A percentile compares a stretch with the other conserved stretches of the same genome.
These are phyloP conservation scores for Exophiala aquamarina DNA, from an alignment of 2,329 filamentous ascomycete genomes.

Conservation along the genomic window DNA sequence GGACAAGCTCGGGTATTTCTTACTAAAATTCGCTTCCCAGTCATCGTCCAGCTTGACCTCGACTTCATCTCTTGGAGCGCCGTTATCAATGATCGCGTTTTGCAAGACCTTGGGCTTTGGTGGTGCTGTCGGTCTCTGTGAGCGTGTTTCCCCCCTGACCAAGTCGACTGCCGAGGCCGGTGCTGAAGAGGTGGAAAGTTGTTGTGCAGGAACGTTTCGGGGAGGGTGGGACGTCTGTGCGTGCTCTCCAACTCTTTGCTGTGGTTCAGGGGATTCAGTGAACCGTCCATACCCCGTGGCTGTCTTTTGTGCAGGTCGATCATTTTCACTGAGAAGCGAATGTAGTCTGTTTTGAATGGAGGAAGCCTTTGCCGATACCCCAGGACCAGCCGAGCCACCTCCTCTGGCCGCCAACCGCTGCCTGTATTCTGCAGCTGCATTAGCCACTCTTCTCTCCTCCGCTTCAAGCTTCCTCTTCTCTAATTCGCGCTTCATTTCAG, in stretches of 20 bases:
- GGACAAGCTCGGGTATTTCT: conserved; percentile 80
- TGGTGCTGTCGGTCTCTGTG: conserved; percentile 52
- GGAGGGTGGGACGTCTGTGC: conserved; percentile 37
- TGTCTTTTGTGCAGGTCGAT: conserved; percentile 64
- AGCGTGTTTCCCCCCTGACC: conserved; percentile 4
- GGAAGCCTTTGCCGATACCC: conserved; percentile 66
- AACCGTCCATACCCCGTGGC: conserved; percentile 89
- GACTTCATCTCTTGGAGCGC: conserved; percentile 31
- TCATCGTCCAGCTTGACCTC: conserved; percentile 51
- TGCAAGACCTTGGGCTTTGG: conserved; percentile 62
- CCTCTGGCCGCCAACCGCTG: conserved; percentile 67
- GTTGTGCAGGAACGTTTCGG: background rate
- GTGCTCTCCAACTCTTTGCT: conserved; percentile 29
- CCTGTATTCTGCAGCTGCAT: conserved; percentile 84
- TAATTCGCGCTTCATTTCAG: conserved; percentile 85
- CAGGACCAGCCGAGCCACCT: conserved; percentile 39
- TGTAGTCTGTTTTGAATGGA: conserved; percentile 92
- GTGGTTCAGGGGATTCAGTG: conserved; percentile 55
- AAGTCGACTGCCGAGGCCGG: conserved; percentile 21
- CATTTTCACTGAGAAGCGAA: conserved; percentile 76
- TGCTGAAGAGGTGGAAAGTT: conserved; percentile 11
- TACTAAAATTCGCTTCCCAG: conserved; percentile 71
- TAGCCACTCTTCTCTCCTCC: conserved; percentile 86
- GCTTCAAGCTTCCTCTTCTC: conserved; percentile 78
- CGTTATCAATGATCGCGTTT: conserved; percentile 39